These are phyloP conservation scores for Talaromyces verruculosus DNA, from an alignment of 2,329 filamentous ascomycete genomes.

Conservation along the genomic window DNA sequence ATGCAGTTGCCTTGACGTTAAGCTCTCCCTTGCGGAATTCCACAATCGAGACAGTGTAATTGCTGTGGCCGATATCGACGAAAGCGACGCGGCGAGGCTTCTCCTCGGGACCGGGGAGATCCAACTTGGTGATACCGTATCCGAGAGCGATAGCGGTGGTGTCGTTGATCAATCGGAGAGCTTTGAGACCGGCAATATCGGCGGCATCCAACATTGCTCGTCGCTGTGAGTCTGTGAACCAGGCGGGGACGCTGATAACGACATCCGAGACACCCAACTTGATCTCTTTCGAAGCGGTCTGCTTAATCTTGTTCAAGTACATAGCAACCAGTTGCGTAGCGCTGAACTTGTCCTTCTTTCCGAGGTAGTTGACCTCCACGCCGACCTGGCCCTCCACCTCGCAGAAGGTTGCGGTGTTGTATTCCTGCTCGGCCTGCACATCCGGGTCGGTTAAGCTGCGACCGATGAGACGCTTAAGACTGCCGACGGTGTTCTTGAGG, in stretches of 20 bases:
- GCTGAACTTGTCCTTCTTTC: conserved; percentile 94
- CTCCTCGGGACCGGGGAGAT: conserved; percentile 85
- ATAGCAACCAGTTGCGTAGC: conserved; percentile 90
- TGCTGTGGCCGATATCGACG: conserved; percentile 93
- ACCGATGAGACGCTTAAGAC: conserved; percentile 87
- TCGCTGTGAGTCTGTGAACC: conserved; percentile 96
- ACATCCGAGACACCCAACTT: conserved; percentile 89
- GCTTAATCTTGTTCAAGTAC: conserved; percentile 92
- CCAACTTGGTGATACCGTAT: conserved; percentile 96
- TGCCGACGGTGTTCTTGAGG: conserved; percentile 96
- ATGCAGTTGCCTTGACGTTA: conserved; percentile 86
- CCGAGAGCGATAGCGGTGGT: conserved; percentile 94
- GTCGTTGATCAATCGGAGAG: conserved; percentile 94
- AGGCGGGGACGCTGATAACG: conserved; percentile 89
- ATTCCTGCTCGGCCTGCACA: conserved; percentile 88
- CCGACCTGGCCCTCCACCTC: conserved; percentile 94
- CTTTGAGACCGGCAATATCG: conserved; percentile 89
- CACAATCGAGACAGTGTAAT: conserved; percentile 90
- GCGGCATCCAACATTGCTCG: conserved; percentile 85
- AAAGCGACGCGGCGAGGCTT: conserved; percentile 88
- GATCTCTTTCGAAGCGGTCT: conserved; percentile 81
- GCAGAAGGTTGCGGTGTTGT: conserved; percentile 78
- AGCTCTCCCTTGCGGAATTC: conserved; percentile 98
- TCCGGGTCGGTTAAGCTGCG: conserved; percentile 86
- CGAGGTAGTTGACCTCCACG: conserved; percentile 87